These are phyloP conservation scores for Novakomyces olei DNA, from an alignment of 805 yeast species.

Conservation along the genomic window DNA sequence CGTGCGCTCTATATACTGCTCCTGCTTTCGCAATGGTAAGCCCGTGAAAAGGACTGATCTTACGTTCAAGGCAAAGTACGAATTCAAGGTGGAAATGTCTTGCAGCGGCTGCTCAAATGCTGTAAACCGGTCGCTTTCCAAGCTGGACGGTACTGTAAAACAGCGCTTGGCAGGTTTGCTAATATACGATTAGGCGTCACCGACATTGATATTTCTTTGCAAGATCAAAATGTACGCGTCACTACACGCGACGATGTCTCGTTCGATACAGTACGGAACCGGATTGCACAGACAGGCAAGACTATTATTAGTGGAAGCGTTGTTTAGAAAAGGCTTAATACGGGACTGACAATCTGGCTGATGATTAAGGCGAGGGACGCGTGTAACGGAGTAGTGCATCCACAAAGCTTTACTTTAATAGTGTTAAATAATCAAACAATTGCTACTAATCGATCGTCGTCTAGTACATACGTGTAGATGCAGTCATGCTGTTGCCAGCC, in stretches of 20 bases:
- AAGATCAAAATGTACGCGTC: conserved; percentile 64
- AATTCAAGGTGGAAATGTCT: conserved; percentile 63
- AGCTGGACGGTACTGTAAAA: conserved; percentile 7
- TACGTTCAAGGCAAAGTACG: conserved; percentile 25
- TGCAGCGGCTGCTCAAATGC: conserved; percentile 78
- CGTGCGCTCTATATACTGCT: too few relatives aligned
- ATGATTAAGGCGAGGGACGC: too few relatives aligned
- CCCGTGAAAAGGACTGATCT: not conserved
- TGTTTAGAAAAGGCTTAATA: too few relatives aligned
- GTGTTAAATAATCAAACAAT: too few relatives aligned
- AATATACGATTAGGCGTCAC: conserved; percentile 48
- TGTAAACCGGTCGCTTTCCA: conserved; percentile 38
- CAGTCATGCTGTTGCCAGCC: too few relatives aligned
- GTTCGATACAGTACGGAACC: conserved; percentile 57
- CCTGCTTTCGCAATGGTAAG: too few relatives aligned
- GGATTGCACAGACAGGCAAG: conserved; percentile 82
- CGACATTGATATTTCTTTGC: conserved; percentile 50
- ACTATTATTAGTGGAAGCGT: conserved; percentile 45
- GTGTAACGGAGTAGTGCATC: too few relatives aligned
- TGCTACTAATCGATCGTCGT: too few relatives aligned
- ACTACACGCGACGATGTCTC: conserved; percentile 32
- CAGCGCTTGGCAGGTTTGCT: not conserved
- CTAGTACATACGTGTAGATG: too few relatives aligned
- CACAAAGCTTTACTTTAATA: too few relatives aligned
- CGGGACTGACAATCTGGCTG: too few relatives aligned